These are phyloP conservation scores for Epichloe elymi DNA, from an alignment of 2,329 filamentous ascomycete species.

Conservation along the genomic window DNA sequence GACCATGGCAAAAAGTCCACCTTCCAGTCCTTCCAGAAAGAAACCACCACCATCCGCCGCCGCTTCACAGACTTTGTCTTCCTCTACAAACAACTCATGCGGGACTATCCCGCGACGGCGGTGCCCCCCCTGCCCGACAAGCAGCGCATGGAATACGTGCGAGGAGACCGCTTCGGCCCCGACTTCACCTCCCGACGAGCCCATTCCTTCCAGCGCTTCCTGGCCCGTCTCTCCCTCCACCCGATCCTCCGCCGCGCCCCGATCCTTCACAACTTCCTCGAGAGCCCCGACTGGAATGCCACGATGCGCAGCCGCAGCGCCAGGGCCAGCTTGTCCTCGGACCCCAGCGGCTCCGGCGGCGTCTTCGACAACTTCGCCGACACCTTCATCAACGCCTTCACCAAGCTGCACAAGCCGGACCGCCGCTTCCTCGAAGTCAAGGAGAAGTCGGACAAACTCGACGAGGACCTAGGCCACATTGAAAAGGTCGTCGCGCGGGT, in stretches of 20 bases:
- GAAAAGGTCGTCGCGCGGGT: slow-evolving; percentile 94
- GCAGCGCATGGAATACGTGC: slow-evolving; percentile 98
- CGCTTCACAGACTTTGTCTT: slow-evolving; percentile 98
- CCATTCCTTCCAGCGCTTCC: slow-evolving; percentile 82
- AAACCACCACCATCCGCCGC: slow-evolving; percentile 66
- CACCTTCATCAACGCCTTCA: slow-evolving; percentile 93
- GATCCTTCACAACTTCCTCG: slow-evolving; percentile 79
- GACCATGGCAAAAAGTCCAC: slow-evolving; percentile 50
- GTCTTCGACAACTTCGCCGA: slow-evolving; percentile 95
- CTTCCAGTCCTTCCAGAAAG: slow-evolving; percentile 81
- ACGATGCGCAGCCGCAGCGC: slow-evolving; percentile 73
- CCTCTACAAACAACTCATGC: slow-evolving; percentile 77
- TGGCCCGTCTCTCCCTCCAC: slow-evolving; percentile 75
- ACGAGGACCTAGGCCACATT: slow-evolving; percentile 83
- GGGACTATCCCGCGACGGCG: slow-evolving; percentile 82
- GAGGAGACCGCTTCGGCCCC: slow-evolving; percentile 83
- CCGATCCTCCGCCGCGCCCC: slow-evolving; percentile 74
- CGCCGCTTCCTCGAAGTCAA: slow-evolving; percentile 87
- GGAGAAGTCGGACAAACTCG: slow-evolving; percentile 84
- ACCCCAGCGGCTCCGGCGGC: slow-evolving; percentile 41
- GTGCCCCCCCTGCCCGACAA: slow-evolving; percentile 94
- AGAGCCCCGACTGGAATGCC: slow-evolving; percentile 91
- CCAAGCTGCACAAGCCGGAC: slow-evolving; percentile 90
- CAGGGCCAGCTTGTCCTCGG: slow-evolving; percentile 42
- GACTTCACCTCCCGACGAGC: slow-evolving; percentile 86